Conservation (phyloP, 228 moss, liverwort and hornwort genomes). For the Sphagnum magellanicum region DNA sequence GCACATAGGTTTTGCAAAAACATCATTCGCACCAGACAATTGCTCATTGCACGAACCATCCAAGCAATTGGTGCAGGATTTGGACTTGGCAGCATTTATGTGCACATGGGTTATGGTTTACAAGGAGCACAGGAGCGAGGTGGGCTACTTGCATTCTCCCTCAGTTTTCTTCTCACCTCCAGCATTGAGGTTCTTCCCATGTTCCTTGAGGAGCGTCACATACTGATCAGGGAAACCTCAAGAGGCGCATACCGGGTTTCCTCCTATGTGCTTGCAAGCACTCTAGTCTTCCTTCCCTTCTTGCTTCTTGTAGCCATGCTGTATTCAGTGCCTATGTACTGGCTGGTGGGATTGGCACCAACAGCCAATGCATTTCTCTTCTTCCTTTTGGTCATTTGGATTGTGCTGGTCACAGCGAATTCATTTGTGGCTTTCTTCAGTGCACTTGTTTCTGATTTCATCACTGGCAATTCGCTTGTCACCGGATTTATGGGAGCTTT, state of each 20-base stretch:
- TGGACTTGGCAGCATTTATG: constrained; percentile 59
- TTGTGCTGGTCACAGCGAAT: constrained; percentile 70
- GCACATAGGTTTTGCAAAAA: constrained; percentile 63
- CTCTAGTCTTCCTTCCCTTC: constrained; percentile 68
- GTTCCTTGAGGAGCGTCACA: constrained; percentile 75
- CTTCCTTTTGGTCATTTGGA: constrained; percentile 70
- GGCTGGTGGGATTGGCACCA: constrained; percentile 44
- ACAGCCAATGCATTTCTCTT: constrained; percentile 39
- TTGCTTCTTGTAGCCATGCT: constrained; percentile 53
- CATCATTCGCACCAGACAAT: constrained; percentile 58
- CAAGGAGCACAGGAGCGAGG: constrained; percentile 47
- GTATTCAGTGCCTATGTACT: constrained; percentile 63
- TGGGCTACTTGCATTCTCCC: constrained; percentile 67
- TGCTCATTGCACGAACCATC: constrained; percentile 51
- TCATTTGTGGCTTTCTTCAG: constrained; percentile 81
- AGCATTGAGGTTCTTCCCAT: constrained; percentile 81
- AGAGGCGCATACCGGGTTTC: constrained; percentile 83
- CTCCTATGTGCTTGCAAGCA: constrained; percentile 67
- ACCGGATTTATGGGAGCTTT: constrained; percentile 86
- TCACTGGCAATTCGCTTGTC: constrained; percentile 70
- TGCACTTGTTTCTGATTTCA: constrained; percentile 67
- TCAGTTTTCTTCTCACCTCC: constrained; percentile 71
- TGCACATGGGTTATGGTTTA: constrained; percentile 44
- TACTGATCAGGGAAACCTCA: constrained; percentile 63
- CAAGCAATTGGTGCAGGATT: constrained; percentile 63